Conservation (phyloP, 805 yeast species). For the Komagataella phaffii region DNA sequence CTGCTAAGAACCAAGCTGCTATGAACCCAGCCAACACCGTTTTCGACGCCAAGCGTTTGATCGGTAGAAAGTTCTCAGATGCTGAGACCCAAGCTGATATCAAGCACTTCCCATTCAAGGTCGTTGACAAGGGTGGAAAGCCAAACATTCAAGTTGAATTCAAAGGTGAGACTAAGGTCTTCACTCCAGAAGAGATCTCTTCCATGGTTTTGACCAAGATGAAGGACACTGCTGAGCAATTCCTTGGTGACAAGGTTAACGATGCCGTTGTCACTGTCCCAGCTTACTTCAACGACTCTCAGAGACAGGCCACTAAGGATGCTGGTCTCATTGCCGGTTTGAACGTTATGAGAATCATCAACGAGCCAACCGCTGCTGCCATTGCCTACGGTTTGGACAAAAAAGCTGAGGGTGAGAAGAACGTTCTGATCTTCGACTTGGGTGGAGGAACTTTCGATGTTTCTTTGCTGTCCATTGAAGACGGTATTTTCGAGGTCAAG, state of each 20-base stretch:
- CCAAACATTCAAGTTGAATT: conserved; percentile 61
- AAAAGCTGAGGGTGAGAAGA: conserved; percentile 67
- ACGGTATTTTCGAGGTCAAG: conserved; percentile 94
- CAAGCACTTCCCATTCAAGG: conserved; percentile 82
- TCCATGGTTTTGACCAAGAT: conserved; percentile 71
- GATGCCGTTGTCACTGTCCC: conserved; percentile 72
- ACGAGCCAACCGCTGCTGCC: conserved; percentile 93
- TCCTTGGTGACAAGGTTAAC: conserved; percentile 57
- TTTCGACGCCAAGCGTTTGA: conserved; percentile 74
- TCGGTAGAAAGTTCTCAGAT: conserved; percentile 68
- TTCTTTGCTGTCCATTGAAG: conserved; percentile 82
- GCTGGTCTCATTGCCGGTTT: conserved; percentile 74
- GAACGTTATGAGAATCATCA: conserved; percentile 64
- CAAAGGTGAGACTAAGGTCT: conserved; percentile 55
- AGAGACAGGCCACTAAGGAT: conserved; percentile 74
- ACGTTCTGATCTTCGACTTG: conserved; percentile 85
- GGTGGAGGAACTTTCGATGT: conserved; percentile 99
- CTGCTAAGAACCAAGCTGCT: conserved; percentile 78
- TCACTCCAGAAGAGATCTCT: conserved; percentile 66
- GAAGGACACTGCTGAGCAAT: conserved; percentile 73
- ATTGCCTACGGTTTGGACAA: conserved; percentile 98
- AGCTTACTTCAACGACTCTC: conserved; percentile 72
- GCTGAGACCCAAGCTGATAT: conserved; percentile 64
- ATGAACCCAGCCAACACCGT: conserved; percentile 67
- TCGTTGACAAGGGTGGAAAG: conserved; percentile 48